Evolutionary conservation across 495 filamentous ascomycete species (phyloP).

Genomic region (Neurospora africana): DNA sequence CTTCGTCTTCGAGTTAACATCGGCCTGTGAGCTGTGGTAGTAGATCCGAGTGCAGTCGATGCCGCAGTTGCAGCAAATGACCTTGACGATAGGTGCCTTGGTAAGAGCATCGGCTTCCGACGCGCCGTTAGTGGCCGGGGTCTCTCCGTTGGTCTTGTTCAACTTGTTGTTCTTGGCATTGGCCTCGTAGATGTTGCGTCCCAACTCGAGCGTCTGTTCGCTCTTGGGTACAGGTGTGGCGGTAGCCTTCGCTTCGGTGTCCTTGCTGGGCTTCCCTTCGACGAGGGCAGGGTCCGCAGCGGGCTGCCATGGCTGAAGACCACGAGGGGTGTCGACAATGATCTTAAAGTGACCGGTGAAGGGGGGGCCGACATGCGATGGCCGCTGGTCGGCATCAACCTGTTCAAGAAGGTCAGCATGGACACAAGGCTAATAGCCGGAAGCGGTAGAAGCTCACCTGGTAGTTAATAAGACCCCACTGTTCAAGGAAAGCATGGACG

Average conservation of each 20-base stretch:
- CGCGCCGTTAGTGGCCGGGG: constrained; percentile 47
- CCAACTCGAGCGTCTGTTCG: constrained; percentile 79
- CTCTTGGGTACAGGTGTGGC: constrained; percentile 57
- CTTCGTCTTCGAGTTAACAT: constrained; percentile 49
- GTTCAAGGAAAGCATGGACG: constrained; percentile 95
- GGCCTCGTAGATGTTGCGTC: constrained; percentile 90
- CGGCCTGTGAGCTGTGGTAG: constrained; percentile 68
- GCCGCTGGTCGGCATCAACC: constrained; percentile 92
- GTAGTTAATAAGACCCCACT: constrained; percentile 98
- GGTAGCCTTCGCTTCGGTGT: constrained; percentile 61
- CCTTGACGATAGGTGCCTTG: constrained; percentile 45
- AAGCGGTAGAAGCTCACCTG: constrained; percentile 50
- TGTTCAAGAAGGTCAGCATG: constrained; percentile 29
- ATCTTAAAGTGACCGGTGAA: constrained; percentile 96
- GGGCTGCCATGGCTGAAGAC: constrained; percentile 89
- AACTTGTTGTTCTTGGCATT: constrained; percentile 78
- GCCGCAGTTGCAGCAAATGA: constrained; percentile 82
- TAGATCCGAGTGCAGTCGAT: constrained; percentile 87
- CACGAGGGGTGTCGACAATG: constrained; percentile 84
- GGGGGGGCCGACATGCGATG: constrained; percentile 89
- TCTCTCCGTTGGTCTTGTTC: constrained; percentile 62
- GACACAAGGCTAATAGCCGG: background rate
- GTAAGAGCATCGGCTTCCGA: constrained; percentile 39
- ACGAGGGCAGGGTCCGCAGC: constrained; percentile 58
- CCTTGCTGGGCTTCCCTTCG: constrained; percentile 59